phyloP scores from a whole-genome alignment of 306 rosid genomes.

The Datisca glomerata region DNA sequence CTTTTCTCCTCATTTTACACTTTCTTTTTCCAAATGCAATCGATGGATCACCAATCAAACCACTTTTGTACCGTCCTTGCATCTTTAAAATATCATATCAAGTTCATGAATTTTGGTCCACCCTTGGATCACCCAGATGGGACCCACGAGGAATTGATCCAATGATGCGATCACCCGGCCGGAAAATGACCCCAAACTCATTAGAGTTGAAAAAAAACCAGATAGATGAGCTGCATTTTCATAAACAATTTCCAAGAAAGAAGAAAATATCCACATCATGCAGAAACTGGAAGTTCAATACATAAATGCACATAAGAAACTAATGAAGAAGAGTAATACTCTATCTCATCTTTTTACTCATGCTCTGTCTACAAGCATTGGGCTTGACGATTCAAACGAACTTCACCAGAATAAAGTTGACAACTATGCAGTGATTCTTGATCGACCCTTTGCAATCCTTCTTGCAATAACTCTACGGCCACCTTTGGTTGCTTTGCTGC shows the following conservation, averaged over 20 bases:
- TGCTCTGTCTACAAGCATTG: not conserved
- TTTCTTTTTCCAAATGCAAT: too few relatives aligned
- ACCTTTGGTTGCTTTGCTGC: constrained; percentile 93
- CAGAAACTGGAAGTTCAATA: not conserved
- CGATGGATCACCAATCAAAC: too few relatives aligned
- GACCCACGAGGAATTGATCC: too few relatives aligned
- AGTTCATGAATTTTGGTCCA: too few relatives aligned
- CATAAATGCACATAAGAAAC: not conserved
- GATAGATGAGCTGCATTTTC: too few relatives aligned
- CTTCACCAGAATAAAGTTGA: constrained; percentile 8
- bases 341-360: not conserved
- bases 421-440: constrained; percentile 73
- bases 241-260: not conserved
- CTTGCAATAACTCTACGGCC: constrained; percentile 84
- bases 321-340: not conserved
- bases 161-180: too few relatives aligned
- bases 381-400: not conserved
- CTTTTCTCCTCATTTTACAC: too few relatives aligned
- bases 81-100: too few relatives aligned
- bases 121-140: too few relatives aligned
- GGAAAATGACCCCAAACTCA: too few relatives aligned
- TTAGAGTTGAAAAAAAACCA: too few relatives aligned
- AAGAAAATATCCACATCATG: not conserved
- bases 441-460: constrained; percentile 83
- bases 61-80: too few relatives aligned